Base-by-base conservation (phyloP, 179 eudicot genomes). In the Camellia oleifera region DNA sequence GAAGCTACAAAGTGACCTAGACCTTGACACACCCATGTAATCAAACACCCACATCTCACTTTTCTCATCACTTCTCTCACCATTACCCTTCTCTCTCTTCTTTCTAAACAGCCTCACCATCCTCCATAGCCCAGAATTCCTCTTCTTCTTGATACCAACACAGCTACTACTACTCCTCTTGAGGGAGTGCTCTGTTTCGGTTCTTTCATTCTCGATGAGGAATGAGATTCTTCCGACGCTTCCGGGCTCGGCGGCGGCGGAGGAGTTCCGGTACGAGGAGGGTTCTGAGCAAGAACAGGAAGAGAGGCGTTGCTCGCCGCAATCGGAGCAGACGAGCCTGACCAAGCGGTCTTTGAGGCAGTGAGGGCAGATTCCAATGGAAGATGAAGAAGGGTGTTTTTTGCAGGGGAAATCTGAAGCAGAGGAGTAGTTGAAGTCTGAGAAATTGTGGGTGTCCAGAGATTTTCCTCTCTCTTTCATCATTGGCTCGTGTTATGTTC, bases 1-100 rank as follows among this genome's bases (percentile, higher is more conserved):
- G 80, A 90, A 93, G 72, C 93, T 89, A 15, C 94, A 86, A 1
- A 93, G 74, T 20, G 98, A 94, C 45, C 98, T 89, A 23, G 97
- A 94, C 82, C 97, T 88, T 6, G 98, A 82, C 4, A 93, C 89
- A 26, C 93, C 91, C 73, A 86, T 83, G 23, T 84, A 80, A 53
- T 90, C 91, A 57, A 83, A 61, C 15, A 79, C 86, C 73, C 86
- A 90, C 63, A 79, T 74, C 46, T 87, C 91, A 61, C 88, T 88
- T 68, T 81, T 88, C 2, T 72, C 84, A 32, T 82, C 86, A 56
- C 14, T 76, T 17, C 80, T 78, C 40, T 72, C 78, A 40, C 72
- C 74, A 40, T 72, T 61, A 26, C 75, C 81, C 50, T 74, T 87
- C 1, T 83, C 89, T 66, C 78, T 86, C 63, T 77, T 92, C 80